A percentile compares a stretch with the other conserved stretches of the same genome.
Evolutionary conservation across 2,329 filamentous ascomycete species (phyloP).

Genomic region (Fusarium equiseti): DNA sequence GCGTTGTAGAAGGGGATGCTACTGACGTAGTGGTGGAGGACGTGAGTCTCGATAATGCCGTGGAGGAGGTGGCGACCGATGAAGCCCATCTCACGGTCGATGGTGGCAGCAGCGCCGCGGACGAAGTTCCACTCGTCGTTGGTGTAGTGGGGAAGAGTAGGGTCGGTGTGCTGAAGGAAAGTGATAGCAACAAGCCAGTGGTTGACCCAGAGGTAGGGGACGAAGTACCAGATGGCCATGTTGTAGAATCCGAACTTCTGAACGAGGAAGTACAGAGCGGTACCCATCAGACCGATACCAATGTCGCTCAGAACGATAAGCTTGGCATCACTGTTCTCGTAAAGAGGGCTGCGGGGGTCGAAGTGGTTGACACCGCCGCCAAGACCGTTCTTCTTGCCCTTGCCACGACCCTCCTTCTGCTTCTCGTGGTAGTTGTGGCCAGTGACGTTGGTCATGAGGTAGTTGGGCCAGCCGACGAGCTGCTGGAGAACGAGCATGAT

Average conservation of each 20-base stretch:
- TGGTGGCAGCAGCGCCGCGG: constrained; percentile 92
- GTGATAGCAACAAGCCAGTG: constrained; percentile 99
- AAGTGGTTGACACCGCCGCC: constrained; percentile 94
- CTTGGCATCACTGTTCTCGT: constrained; percentile 90
- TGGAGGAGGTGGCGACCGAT: constrained; percentile 91
- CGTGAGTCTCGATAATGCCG: constrained; percentile 97
- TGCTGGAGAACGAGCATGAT: constrained; percentile 84
- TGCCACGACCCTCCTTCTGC: constrained; percentile 92
- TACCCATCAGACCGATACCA: constrained; percentile 74
- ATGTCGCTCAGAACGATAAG: constrained; percentile 89
- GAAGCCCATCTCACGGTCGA: constrained; percentile 97
- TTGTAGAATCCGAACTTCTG: constrained; percentile 86
- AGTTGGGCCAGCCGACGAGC: constrained; percentile 92
- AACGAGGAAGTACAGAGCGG: constrained; percentile 75
- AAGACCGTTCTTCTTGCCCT: constrained; percentile 88
- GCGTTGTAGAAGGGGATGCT: constrained; percentile 97
- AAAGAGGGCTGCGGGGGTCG: constrained; percentile 86
- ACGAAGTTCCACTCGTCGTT: constrained; percentile 90
- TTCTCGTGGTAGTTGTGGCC: constrained; percentile 95
- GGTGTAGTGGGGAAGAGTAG: constrained; percentile 91
- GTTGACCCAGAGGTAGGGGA: constrained; percentile 98
- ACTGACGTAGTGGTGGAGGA: constrained; percentile 97
- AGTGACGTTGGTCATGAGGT: constrained; percentile 91
- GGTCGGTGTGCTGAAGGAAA: constrained; percentile 97
- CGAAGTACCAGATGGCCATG: constrained; percentile 92